Evolutionary conservation across 371 early-diverging fungal genomes (phyloP).

Genomic region (Rhizopus stolonifer): DNA sequence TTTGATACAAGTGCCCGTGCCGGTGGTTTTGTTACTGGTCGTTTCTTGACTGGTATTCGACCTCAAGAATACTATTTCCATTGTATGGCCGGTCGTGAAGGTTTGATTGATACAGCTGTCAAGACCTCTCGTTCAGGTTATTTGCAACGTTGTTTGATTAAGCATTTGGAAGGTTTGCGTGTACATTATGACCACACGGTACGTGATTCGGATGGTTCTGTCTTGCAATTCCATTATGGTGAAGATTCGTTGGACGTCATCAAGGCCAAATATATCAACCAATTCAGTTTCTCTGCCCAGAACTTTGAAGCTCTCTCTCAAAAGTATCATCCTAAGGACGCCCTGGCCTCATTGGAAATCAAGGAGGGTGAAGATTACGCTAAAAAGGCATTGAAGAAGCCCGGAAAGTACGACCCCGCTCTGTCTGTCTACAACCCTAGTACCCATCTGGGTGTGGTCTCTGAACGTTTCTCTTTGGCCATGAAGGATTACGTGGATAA

Average conservation of each 20-base stretch:
- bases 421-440: constrained; percentile 81
- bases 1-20: constrained; percentile 90
- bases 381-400: constrained; percentile 77
- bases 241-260: constrained; percentile 99
- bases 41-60: constrained; percentile 99
- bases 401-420: constrained; percentile 78
- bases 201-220: constrained; percentile 90
- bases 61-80: constrained; percentile 93
- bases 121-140: constrained; percentile 99
- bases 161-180: constrained; percentile 97
- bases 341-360: constrained; percentile 73
- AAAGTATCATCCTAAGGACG: constrained; percentile 78
- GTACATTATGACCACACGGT: constrained; percentile 99
- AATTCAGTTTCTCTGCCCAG: constrained; percentile 93
- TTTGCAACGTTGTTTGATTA: constrained; percentile 99
- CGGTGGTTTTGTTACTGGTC: constrained; percentile 97
- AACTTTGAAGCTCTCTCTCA: constrained; percentile 83
- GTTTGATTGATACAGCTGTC: constrained; percentile 99
- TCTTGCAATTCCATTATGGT: constrained; percentile 99
- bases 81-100: constrained; percentile 99
- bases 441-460: constrained; percentile 86
- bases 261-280: constrained; percentile 87
- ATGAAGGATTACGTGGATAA: constrained; percentile 71
- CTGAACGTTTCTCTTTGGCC: constrained; percentile 77
- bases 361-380: constrained; percentile 76